Base-by-base conservation (phyloP, 352 stramenopile genomes). In the Phytophthora macrochlamydospora region DNA sequence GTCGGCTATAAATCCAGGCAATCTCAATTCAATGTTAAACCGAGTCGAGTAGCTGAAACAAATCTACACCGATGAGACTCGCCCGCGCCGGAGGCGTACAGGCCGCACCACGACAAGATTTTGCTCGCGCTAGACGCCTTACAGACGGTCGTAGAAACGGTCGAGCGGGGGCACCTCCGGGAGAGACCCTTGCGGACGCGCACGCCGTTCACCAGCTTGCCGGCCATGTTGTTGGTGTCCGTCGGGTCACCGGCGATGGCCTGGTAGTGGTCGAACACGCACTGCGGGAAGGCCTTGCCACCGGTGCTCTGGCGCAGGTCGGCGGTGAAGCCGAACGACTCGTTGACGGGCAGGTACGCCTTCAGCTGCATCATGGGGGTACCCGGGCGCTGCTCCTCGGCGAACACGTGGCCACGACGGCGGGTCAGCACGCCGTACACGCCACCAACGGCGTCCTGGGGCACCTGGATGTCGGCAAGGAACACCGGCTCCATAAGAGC, bases 241-340 rank as follows among this genome's bases (percentile, higher is more conserved):
- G 96, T 91, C 46, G 98, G 91, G 76, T 99, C 90, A 81, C 97
- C 97, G 59, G 64, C 69, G 64, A 99, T 95, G 56, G 91, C 79
- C 81, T 99, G 94, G 96, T 98, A 99, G 88, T 99, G 98, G 89
- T 99, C 94, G 79, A 99, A 99, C 56, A 97, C 93, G 73, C 95
- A 99, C 83, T 99, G 98, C 46, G 98, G 97, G 96, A 99, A 99
- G 42, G 97, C 98, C 93, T 99, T 99, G 83, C 98, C 98, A 73
- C 97, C 97, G n/a, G 98, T 99, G 83, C 97, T 92, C 54, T 97
- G 97, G 85, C 98, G 96, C 50, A 99, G 86, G 74, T 99, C 97
- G 57, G 94, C 95, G 52, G 97, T 99, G 93, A 99, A 99, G 69
- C 98, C 98, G 79, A 99, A 99, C 52, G 97, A 99, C 85, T 99